Evolutionary conservation across 2,329 filamentous ascomycete genomes (phyloP).

Genomic region (Diaporthe aspalathi): DNA sequence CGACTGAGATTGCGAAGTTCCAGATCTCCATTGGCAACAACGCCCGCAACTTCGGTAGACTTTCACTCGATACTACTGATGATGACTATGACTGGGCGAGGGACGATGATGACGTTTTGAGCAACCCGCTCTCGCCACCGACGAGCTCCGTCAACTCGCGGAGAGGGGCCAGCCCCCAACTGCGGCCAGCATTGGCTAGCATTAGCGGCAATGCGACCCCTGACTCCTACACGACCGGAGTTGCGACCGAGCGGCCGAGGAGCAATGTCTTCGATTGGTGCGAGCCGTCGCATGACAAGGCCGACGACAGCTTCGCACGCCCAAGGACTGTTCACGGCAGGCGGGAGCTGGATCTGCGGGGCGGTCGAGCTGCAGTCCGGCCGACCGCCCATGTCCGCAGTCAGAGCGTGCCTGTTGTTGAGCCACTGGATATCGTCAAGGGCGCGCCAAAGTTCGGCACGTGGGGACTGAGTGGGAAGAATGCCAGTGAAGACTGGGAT

Average conservation of each 20-base stretch:
- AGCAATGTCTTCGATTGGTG: constrained; percentile 85
- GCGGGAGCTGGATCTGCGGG: constrained; percentile 76
- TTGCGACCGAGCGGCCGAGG: constrained; percentile 61
- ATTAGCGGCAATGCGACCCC: constrained; percentile 61
- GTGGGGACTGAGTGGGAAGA: constrained; percentile 84
- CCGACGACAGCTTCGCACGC: constrained; percentile 69
- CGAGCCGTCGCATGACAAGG: constrained; percentile 74
- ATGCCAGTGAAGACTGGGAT: constrained; percentile 88
- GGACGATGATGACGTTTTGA: constrained; percentile 64
- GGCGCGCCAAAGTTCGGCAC: constrained; percentile 78
- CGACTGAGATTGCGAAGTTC: constrained; percentile 36
- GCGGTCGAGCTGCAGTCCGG: constrained; percentile 74
- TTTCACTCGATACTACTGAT: constrained; percentile 68
- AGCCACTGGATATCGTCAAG: constrained; percentile 66
- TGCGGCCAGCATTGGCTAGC: constrained; percentile 64
- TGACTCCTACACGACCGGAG: constrained; percentile 49
- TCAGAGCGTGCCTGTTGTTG: constrained; percentile 82
- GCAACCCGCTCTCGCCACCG: constrained; percentile 69
- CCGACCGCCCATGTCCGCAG: constrained; percentile 79
- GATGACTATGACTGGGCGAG: constrained; percentile 74
- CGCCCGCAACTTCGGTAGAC: constrained; percentile 57
- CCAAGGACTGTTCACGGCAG: constrained; percentile 83
- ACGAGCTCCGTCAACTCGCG: constrained; percentile 64
- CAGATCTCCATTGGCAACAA: constrained; percentile 37
- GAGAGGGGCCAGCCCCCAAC: constrained; percentile 62